phyloP scores from a whole-genome alignment of 768 basidiomycete species.

The Lactarius evosmus region DNA sequence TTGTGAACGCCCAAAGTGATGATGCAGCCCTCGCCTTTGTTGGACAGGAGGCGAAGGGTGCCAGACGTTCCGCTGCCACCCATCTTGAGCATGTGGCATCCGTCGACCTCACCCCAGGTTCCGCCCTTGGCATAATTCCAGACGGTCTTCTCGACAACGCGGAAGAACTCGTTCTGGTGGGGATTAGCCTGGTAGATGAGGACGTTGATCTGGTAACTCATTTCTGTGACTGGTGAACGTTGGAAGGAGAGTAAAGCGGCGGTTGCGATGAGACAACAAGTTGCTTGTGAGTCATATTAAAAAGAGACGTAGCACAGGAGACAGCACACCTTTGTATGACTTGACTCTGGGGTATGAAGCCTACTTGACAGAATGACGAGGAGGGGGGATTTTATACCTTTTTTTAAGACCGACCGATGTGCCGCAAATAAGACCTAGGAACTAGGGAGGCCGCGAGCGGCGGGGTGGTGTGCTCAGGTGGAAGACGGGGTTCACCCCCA shows the following conservation, averaged over 20 bases:
- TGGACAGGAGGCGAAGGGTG: slow-evolving; percentile 35
- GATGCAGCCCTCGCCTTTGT: slow-evolving; percentile 35
- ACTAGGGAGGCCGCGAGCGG: too few species aligned
- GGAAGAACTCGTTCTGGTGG: slow-evolving; percentile 29
- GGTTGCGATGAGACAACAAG: background rate
- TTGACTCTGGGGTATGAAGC: background rate
- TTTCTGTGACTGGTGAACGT: background rate
- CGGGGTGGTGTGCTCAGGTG: too few species aligned
- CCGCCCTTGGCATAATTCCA: slow-evolving; percentile 39
- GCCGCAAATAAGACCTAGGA: background rate
- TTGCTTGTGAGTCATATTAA: too few species aligned
- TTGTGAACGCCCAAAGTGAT: slow-evolving; percentile 41
- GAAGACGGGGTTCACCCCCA: background rate
- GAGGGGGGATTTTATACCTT: background rate
- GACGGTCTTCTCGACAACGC: slow-evolving; percentile 36
- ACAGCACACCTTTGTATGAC: background rate
- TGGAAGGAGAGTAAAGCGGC: background rate
- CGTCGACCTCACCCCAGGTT: slow-evolving; percentile 33
- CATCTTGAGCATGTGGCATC: slow-evolving; percentile 35
- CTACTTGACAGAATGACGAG: background rate
- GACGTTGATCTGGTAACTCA: slow-evolving; percentile 28
- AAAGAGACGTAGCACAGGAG: too few species aligned
- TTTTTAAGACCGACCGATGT: background rate
- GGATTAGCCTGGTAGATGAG: slow-evolving; percentile 28
- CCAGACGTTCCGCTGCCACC: slow-evolving; percentile 42